phyloP scores from a whole-genome alignment of 2,329 filamentous ascomycete genomes.

The Massarina eburnea region DNA sequence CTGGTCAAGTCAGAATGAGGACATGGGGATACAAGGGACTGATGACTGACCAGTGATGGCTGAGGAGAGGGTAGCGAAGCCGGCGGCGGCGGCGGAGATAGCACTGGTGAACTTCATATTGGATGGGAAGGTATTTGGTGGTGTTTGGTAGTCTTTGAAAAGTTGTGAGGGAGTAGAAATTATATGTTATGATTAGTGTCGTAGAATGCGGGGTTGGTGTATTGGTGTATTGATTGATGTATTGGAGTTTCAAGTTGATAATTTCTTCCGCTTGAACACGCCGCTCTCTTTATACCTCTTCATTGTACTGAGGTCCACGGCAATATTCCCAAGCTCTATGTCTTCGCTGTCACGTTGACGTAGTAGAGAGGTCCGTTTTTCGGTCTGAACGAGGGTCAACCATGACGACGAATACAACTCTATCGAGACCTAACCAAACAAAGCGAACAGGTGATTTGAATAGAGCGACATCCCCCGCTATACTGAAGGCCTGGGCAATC shows the following conservation, averaged over 20 bases:
- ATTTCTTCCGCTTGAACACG: constrained; percentile 11
- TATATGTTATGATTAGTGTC: constrained; percentile 6
- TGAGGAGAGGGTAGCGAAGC: constrained; percentile 32
- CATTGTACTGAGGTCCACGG: constrained; percentile 10
- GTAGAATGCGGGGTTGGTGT: constrained; percentile 4
- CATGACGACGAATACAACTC: constrained; percentile 21
- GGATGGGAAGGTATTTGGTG: too few relatives aligned
- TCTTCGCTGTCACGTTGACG: constrained; percentile 21
- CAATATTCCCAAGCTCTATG: constrained; percentile 13
- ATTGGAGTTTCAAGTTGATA: constrained; percentile 18
- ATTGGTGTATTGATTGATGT: constrained; percentile 9
- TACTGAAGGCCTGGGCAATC: constrained; percentile 25
- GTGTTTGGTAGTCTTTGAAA: not conserved
- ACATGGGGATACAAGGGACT: not conserved
- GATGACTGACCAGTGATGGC: constrained; percentile 32
- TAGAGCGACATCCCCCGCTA: constrained; percentile 16
- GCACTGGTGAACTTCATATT: constrained; percentile 38
- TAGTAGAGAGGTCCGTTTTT: constrained; percentile 21
- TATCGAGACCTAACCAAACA: constrained; percentile 20
- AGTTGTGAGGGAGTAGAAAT: not conserved
- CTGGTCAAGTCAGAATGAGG: constrained; percentile 35
- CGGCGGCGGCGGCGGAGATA: constrained; percentile 25
- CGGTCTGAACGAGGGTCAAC: constrained; percentile 20
- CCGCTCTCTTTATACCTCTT: constrained; percentile 31
- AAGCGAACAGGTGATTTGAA: constrained; percentile 31